Evolutionary conservation across 2,329 filamentous ascomycete species (phyloP), one percentile per base, ranked within the genome.

Genomic region (Penicillium sp.): DNA sequence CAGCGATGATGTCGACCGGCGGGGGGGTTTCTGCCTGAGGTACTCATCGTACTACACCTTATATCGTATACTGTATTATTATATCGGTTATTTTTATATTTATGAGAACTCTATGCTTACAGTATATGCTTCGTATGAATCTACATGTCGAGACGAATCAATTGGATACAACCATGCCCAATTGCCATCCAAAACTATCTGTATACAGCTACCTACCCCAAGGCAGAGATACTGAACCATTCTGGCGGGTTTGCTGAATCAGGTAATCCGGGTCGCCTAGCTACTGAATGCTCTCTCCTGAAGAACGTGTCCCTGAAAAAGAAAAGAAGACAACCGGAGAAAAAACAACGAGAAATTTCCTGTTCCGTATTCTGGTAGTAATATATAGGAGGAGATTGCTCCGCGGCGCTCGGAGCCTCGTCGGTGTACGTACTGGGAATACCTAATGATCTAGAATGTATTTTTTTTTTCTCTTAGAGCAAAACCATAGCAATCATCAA

Each of bases 21-120:
- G n/a, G n/a, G n/a, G 33, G 61, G 68, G 63, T 67, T 66, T 66
- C 65, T 67, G 68, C 61, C 62, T 64, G 61, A 60, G 40, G 40
- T 21, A 2, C 11, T 18, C 8, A 3, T 8, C 26, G 8, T 28
- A 28, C 26, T 28, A 28, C 5, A 8, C 8, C 4, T 28, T 28
- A 28, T 28, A 28, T 28, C 26, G n/a, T n/a, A n/a, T n/a, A n/a
- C n/a, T n/a, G n/a, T n/a, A n/a, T n/a, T n/a, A n/a, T n/a, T n/a
- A n/a, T n/a, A n/a, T n/a, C n/a, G n/a, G n/a, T n/a, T n/a, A n/a
- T n/a, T n/a, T n/a, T n/a, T n/a, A 28, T 28, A 28, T 28, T 5
- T 28, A 28, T 33, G n/a, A n/a, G n/a, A n/a, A n/a, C n/a, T n/a
- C n/a, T n/a, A n/a, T n/a, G n/a, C n/a, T n/a, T n/a, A n/a, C n/a